Base-by-base conservation (phyloP, 106 monocot species). In the Phalaenopsis aphrodite region DNA sequence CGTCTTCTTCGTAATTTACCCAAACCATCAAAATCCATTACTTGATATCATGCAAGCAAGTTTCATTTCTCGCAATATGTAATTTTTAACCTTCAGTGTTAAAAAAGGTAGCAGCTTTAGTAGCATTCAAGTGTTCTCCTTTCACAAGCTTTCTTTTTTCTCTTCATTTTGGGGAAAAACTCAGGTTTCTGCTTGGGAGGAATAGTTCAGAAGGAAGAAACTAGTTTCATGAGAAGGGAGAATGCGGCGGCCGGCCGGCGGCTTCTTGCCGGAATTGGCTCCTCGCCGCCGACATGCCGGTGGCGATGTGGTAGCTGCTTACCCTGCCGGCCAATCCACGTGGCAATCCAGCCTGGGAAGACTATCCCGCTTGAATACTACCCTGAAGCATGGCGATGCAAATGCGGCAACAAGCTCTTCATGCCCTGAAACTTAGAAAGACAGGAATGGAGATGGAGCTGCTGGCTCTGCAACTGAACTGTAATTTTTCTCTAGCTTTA, bases 301-400 rank as follows among this genome's bases (percentile, higher is more conserved):
- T 79, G 55, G 48, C 82, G 86, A 75, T 89, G 92, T 69, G 87
- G 85, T 16, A 36, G 78, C 30, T 92, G 92, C 85, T 43, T 24
- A 64, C 92, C 89, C 4, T 92, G 92, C 89, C 21, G 78, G 11
- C 79, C 92, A 10, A 82, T 92, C 24, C 89, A 87, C 87, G 89
- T 92, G 41, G 66, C 89, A 30, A 81, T 92, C 43, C 92, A 82
- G 12, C 89, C 92, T 23, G 92, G 92, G 16, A 38, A 47, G 14
- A 78, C 57, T 78, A 79, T 81, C 57, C 68, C 82, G 1, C 61
- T 80, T 9, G 87, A 90, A 61, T 92, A 92, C 87, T 92, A 92
- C 84, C 91, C 91, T 8, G 91, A 89, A 76, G 89, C 91, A 0
- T 92, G 91, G 91, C 85, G 91, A 1, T 92, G 91, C 82, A 85